phyloP scores from a whole-genome alignment of 2,329 filamentous ascomycete species.

The Aspergillus ochraceus region DNA sequence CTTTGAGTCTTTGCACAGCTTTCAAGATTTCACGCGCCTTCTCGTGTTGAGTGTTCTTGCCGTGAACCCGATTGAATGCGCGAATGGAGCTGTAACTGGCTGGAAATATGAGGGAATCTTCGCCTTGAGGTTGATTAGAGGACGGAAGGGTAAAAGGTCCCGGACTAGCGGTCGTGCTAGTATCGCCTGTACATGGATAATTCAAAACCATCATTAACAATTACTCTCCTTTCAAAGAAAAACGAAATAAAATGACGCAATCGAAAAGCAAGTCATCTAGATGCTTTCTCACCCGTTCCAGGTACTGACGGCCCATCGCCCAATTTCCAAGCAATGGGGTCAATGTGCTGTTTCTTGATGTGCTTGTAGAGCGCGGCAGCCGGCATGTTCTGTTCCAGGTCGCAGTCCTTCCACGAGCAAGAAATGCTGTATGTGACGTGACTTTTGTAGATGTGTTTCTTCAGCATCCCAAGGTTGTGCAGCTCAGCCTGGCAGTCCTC shows the following conservation, averaged over 20 bases:
- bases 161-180: constrained; percentile 6
- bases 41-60: constrained; percentile 43
- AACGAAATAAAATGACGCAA: constrained; percentile 17
- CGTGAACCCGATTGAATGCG: constrained; percentile 45
- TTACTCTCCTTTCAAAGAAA: neutral
- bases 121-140: constrained; percentile 26
- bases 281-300: constrained; percentile 54
- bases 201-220: constrained; percentile 16
- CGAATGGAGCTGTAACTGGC: constrained; percentile 35
- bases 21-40: constrained; percentile 48
- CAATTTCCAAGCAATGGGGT: constrained; percentile 54
- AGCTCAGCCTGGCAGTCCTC: constrained; percentile 56
- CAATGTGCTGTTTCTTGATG: constrained; percentile 54
- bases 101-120: constrained; percentile 38
- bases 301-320: constrained; percentile 61
- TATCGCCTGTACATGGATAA: constrained; percentile 16
- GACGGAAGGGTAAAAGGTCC: constrained; percentile 48
- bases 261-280: constrained; percentile 28
- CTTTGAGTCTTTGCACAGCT: constrained; percentile 52
- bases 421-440: constrained; percentile 43
- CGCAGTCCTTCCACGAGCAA: constrained; percentile 29
- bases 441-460: constrained; percentile 59
- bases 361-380: constrained; percentile 51
- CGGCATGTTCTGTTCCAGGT: constrained; percentile 17
- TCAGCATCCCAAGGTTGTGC: constrained; percentile 61